These are phyloP conservation scores for Tetrapisispora taiwanensis DNA, from an alignment of 805 yeast species.

Conservation along the genomic window DNA sequence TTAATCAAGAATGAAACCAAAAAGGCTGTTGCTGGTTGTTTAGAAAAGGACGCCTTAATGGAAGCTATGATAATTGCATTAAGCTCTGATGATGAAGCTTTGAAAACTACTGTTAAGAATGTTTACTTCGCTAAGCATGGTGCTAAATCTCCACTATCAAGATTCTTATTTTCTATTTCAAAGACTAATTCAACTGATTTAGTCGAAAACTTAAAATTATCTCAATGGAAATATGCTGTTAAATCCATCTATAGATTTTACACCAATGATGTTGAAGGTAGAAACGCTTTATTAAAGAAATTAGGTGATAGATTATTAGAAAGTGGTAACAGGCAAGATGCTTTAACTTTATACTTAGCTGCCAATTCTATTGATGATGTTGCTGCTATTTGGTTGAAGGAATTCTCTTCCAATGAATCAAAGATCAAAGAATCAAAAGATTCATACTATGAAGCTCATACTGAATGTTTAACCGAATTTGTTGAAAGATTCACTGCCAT, in stretches of 20 bases:
- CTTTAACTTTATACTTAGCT: constrained; percentile 66
- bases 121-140: constrained; percentile 59
- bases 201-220: constrained; percentile 64
- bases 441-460: constrained; percentile 75
- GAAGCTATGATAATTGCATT: constrained; percentile 81
- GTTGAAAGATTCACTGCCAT: constrained; percentile 75
- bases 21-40: constrained; percentile 57
- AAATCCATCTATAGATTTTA: constrained; percentile 50
- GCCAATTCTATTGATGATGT: constrained; percentile 76
- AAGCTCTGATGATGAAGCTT: constrained; percentile 44
- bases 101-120: constrained; percentile 58
- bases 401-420: constrained; percentile 42
- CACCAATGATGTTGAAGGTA: constrained; percentile 37
- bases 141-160: constrained; percentile 43
- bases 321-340: constrained; percentile 53
- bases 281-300: constrained; percentile 44
- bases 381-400: constrained; percentile 75
- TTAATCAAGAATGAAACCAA: constrained; percentile 54
- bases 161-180: constrained; percentile 61
- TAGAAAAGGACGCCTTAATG: constrained; percentile 49
- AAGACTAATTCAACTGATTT: constrained; percentile 51
- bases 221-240: constrained; percentile 79
- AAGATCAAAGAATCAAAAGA: constrained; percentile 30
- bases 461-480: constrained; percentile 68
- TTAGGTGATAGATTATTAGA: constrained; percentile 70